Percentiles rank a stretch among this genome's conserved stretches.
These are phyloP conservation scores for Botrytis cinerea DNA, from an alignment of 2,329 filamentous ascomycete genomes.

Conservation along the genomic window DNA sequence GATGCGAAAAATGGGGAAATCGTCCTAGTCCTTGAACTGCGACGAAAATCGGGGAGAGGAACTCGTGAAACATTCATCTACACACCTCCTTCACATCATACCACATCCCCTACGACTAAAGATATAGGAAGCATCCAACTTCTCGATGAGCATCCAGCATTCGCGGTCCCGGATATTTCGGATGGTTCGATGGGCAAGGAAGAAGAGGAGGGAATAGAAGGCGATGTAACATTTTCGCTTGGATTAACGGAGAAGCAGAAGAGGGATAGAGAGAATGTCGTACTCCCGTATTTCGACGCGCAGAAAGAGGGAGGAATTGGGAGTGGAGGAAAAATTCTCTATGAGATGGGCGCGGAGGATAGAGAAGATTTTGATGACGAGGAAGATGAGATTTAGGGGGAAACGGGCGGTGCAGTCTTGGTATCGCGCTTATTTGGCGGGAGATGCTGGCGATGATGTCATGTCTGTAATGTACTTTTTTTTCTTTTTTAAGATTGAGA, in stretches of 20 bases:
- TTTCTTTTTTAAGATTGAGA: background rate
- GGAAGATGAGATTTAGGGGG: slow-evolving; percentile 53
- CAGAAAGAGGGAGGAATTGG: slow-evolving; percentile 78
- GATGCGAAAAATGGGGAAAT: slow-evolving; percentile 51
- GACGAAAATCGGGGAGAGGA: slow-evolving; percentile 57
- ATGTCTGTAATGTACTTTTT: background rate
- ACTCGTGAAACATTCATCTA: slow-evolving; percentile 61
- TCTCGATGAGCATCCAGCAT: slow-evolving; percentile 76
- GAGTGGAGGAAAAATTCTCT: slow-evolving; percentile 89
- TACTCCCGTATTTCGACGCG: slow-evolving; percentile 95
- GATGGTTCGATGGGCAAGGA: slow-evolving; percentile 42
- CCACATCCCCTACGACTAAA: slow-evolving; percentile 25
- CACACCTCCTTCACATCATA: slow-evolving; percentile 37
- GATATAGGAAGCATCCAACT: slow-evolving; percentile 48
- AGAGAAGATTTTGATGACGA: slow-evolving; percentile 97
- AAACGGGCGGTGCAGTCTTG: background rate
- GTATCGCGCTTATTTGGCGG: background rate
- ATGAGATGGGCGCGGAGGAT: slow-evolving; percentile 95
- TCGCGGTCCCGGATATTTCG: slow-evolving; percentile 46
- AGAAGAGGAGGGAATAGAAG: slow-evolving; percentile 48
- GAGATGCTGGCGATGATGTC: background rate
- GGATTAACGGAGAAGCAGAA: slow-evolving; percentile 89
- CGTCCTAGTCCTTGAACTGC: slow-evolving; percentile 82
- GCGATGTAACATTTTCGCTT: slow-evolving; percentile 80
- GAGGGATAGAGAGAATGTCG: slow-evolving; percentile 81